Conservation (phyloP, 2,329 filamentous ascomycete species). For the Fusarium sterilihyphosum region DNA sequence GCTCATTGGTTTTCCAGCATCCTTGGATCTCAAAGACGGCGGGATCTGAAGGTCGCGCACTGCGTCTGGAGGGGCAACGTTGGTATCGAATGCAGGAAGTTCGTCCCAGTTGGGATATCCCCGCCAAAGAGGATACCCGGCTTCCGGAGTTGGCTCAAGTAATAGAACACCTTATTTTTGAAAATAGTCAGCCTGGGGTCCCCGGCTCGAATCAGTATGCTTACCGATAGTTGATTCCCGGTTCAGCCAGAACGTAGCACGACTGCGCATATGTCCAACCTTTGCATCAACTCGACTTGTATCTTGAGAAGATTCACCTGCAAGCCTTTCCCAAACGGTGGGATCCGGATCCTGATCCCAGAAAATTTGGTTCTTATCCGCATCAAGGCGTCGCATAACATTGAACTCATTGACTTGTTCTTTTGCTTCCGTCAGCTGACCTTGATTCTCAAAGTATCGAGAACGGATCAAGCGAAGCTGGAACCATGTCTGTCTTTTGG, state of each 20-base stretch:
- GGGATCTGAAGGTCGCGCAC: neutral
- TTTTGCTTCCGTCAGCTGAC: neutral
- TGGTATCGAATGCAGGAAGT: neutral
- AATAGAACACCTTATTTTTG: neutral
- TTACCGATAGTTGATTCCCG: neutral
- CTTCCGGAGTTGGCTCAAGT: neutral
- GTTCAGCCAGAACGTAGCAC: neutral
- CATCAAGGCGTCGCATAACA: neutral
- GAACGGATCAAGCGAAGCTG: neutral
- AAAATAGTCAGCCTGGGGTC: neutral
- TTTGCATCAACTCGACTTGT: neutral
- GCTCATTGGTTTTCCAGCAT: neutral
- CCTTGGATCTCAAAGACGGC: neutral
- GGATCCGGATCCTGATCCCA: neutral
- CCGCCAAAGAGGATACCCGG: neutral
- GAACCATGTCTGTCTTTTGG: neutral
- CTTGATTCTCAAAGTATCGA: neutral
- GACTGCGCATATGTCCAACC: neutral
- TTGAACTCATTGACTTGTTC: neutral
- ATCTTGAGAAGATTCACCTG: fast-evolving
- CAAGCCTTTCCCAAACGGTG: neutral
- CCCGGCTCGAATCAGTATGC: neutral
- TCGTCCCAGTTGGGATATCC: neutral
- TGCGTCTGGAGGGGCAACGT: neutral
- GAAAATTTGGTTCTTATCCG: neutral